Percentiles rank a stretch among this genome's conserved stretches.
Evolutionary conservation across 352 stramenopile genomes (phyloP).

Genomic region (Sclerospora graminicola): DNA sequence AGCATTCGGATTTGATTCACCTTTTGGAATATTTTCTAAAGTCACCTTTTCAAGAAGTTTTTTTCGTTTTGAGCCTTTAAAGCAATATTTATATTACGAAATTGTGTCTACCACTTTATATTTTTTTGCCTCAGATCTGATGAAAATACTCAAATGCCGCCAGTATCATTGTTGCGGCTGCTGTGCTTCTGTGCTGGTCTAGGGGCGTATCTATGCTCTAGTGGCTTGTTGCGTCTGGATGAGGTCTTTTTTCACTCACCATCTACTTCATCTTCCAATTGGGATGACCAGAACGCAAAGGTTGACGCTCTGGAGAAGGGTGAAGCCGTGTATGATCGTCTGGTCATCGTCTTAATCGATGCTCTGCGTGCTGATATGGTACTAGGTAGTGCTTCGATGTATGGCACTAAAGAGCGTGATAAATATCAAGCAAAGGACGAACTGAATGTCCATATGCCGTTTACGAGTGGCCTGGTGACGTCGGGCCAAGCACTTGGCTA

Average conservation of each 20-base stretch:
- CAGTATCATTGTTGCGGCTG: constrained; percentile 15
- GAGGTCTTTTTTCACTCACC: constrained; percentile 35
- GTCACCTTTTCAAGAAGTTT: too few relatives aligned
- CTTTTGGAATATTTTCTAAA: too few relatives aligned
- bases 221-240: constrained; percentile 45
- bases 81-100: too few relatives aligned
- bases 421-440: constrained; percentile 17
- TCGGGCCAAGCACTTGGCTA: constrained; percentile 51
- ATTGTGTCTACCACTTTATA: too few relatives aligned
- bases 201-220: constrained; percentile 39
- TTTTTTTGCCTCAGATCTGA: constrained; percentile 5
- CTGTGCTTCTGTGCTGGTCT: constrained; percentile 29
- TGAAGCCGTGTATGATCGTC: constrained; percentile 42
- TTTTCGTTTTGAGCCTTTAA: too few relatives aligned
- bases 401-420: background rate
- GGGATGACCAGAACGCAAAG: constrained; percentile 1
- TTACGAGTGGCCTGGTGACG: constrained; percentile 37
- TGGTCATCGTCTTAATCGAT: constrained; percentile 84
- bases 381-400: constrained; percentile 49
- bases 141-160: constrained; percentile 4
- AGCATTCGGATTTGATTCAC: too few relatives aligned
- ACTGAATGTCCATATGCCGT: constrained; percentile 60
- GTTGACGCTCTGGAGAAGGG: constrained; percentile 1
- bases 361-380: constrained; percentile 84
- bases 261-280: background rate